phyloP scores from a whole-genome alignment of 345 rosid genomes.

The Acer yangbiense region DNA sequence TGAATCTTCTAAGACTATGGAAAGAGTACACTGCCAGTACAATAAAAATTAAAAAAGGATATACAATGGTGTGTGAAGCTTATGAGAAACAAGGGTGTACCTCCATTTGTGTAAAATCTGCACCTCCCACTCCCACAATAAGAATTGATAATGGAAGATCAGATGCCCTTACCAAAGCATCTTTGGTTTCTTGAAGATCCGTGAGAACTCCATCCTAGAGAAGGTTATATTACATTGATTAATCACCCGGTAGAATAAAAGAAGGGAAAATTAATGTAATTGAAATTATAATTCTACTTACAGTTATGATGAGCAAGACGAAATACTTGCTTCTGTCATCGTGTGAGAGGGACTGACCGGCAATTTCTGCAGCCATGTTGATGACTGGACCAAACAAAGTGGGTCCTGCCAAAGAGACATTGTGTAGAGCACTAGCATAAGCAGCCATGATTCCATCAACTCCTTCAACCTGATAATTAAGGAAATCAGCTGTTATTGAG shows the following conservation, averaged over 20 bases:
- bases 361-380: constrained; percentile 57
- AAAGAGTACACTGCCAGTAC: too few relatives aligned
- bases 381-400: constrained; percentile 67
- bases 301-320: constrained; percentile 67
- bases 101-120: constrained; percentile 91
- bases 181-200: constrained; percentile 71
- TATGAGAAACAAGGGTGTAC: constrained; percentile 33
- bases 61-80: too few relatives aligned
- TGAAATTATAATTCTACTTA: constrained; percentile 16
- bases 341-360: constrained; percentile 35
- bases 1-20: neutral
- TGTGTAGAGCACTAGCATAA: constrained; percentile 52
- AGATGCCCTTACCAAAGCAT: constrained; percentile 84
- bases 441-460: constrained; percentile 85
- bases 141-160: constrained; percentile 91
- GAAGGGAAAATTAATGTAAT: neutral
- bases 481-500: neutral
- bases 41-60: too few relatives aligned
- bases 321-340: constrained; percentile 38
- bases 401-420: constrained; percentile 67
- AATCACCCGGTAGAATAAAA: neutral
- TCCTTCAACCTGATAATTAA: constrained; percentile 66
- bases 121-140: constrained; percentile 82
- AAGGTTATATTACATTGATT: neutral
- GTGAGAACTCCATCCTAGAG: constrained; percentile 85